Evolutionary conservation across 2,329 filamentous ascomycete species (phyloP).

Genomic region (Monosporascus sp.): DNA sequence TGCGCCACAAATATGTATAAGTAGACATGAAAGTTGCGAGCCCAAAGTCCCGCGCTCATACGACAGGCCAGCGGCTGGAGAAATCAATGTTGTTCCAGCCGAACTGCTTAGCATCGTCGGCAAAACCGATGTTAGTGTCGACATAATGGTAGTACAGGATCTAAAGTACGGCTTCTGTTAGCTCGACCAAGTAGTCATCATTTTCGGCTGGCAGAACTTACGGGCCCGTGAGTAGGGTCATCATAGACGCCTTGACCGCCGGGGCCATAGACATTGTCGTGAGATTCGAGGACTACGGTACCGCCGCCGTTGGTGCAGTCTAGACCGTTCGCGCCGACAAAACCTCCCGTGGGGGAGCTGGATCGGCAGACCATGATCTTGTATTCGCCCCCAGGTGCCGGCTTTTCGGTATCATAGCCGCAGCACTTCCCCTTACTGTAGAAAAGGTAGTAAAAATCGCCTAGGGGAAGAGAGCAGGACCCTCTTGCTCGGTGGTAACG

Average conservation of each 20-base stretch:
- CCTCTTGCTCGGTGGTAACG: constrained; percentile 48
- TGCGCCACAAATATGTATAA: background rate
- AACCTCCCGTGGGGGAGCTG: constrained; percentile 43
- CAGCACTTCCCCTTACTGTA: constrained; percentile 56
- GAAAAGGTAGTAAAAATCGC: constrained; percentile 57
- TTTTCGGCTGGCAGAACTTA: background rate
- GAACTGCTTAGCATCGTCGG: constrained; percentile 41
- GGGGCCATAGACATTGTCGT: constrained; percentile 58
- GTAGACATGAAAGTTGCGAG: background rate
- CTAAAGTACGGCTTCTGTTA: constrained; percentile 1
- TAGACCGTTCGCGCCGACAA: constrained; percentile 24
- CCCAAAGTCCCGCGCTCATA: constrained; percentile 8
- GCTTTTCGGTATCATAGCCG: constrained; percentile 42
- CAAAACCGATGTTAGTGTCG: constrained; percentile 28
- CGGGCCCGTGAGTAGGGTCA: constrained; percentile 22
- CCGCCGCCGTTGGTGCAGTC: constrained; percentile 41
- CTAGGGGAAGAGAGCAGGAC: constrained; percentile 47
- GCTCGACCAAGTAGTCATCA: too few species aligned
- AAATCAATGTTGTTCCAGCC: constrained; percentile 47
- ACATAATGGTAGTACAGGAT: constrained; percentile 44
- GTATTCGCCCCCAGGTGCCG: constrained; percentile 53
- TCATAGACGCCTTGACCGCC: constrained; percentile 50
- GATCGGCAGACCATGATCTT: constrained; percentile 57
- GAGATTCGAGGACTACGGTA: constrained; percentile 53
- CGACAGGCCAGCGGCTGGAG: constrained; percentile 43